Evolutionary conservation across 73 alveolate genomes (phyloP), one percentile per base, ranked within the genome.

Genomic region (Paramecium bursaria): DNA sequence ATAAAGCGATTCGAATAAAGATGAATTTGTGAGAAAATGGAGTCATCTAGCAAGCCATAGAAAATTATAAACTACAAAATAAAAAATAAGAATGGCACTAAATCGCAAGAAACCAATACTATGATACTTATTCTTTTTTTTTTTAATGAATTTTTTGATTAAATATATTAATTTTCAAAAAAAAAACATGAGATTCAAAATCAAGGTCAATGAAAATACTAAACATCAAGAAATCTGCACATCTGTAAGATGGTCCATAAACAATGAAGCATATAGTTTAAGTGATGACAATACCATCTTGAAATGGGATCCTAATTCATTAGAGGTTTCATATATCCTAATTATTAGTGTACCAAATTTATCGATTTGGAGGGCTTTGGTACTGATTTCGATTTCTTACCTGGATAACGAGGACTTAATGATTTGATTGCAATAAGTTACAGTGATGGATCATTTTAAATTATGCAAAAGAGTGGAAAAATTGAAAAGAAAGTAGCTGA

Each of bases 301-400:
- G 90, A 90, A 88, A 74, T 96, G 99, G 98, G 98, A 96, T 86
- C 91, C 90, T 74, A 93, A 92, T 80, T 97, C 98, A 14, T 97
- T 95, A 53, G 90, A 88, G 57, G 90, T 74, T 50, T 26, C 17
- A 22, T 10, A n/a, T 25, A 9, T 14, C 17, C 75, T 21, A 35
- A 1, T n/a, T 9, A 7, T 21, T 33, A 86, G 74, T 86, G 52
- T 35, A 50, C 75, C 49, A 90, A 91, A 55, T 86, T 93, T 60
- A 57, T 95, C 87, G 96, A 92, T 33, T 73, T 95, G 15, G 98
- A 96, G 15, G 85, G 75, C 14, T 90, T 85, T 35, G 97, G 90
- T 21, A 93, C 95, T n/a, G 92, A 88, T 42, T 88, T 95, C 74
- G 98, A 95, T 91, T 96, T 97, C 96, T 73, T 92, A 21, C 94